Evolutionary conservation across 2,329 filamentous ascomycete genomes (phyloP).

Genomic region (Paecilomyces variotii): DNA sequence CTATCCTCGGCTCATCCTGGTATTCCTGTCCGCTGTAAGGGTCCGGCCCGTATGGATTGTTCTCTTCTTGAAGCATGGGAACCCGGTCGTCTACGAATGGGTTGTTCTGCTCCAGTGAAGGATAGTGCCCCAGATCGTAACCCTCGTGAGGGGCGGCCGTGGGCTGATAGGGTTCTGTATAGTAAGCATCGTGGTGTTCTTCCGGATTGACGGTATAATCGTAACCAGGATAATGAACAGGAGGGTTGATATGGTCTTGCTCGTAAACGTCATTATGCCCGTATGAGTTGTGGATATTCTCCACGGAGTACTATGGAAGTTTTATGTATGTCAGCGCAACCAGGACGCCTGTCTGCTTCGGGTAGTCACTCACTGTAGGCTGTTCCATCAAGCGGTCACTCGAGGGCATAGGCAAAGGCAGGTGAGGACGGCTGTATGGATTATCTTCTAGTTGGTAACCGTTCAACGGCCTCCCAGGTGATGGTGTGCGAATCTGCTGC

Average conservation of each 20-base stretch:
- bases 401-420: conserved; percentile 60
- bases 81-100: conserved; percentile 61
- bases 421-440: conserved; percentile 50
- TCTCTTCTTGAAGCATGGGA: conserved; percentile 66
- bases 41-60: conserved; percentile 55
- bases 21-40: conserved; percentile 37
- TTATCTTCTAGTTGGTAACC: conserved; percentile 78
- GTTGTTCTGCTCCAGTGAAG: conserved; percentile 37
- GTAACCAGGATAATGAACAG: conserved; percentile 44
- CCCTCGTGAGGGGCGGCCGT: conserved; percentile 48
- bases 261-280: conserved; percentile 56
- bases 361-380: conserved; percentile 59
- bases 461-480: conserved; percentile 65
- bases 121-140: conserved; percentile 49
- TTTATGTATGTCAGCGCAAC: neutral
- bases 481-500: conserved; percentile 54
- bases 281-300: conserved; percentile 57
- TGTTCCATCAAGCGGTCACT: conserved; percentile 75
- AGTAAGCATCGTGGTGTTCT: conserved; percentile 81
- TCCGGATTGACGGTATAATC: conserved; percentile 76
- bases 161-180: conserved; percentile 73
- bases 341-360: neutral
- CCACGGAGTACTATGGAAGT: conserved; percentile 55
- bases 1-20: conserved; percentile 31
- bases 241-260: conserved; percentile 39